Evolutionary conservation across 208 protist species (phyloP).

Genomic region (Sergeia podlipaevii): DNA sequence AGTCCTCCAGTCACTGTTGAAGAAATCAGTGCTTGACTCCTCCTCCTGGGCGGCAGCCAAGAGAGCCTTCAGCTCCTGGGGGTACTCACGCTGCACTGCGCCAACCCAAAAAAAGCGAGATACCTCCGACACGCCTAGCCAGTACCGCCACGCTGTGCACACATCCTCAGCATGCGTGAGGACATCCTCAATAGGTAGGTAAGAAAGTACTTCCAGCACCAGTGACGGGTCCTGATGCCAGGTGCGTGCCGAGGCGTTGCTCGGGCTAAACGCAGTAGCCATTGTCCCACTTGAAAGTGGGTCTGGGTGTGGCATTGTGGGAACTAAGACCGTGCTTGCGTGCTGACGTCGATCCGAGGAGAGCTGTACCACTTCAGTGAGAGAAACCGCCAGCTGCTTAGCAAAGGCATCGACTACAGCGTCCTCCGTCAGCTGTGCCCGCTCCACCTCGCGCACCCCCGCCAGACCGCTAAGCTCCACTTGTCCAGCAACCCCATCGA

Average conservation of each 20-base stretch:
- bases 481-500: constrained; percentile 35
- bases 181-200: constrained; percentile 44
- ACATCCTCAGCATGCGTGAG: constrained; percentile 58
- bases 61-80: constrained; percentile 27
- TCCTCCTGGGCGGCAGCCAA: constrained; percentile 33
- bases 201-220: constrained; percentile 61
- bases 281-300: not conserved
- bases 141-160: constrained; percentile 54
- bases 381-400: constrained; percentile 18
- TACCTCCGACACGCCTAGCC: constrained; percentile 37
- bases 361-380: too few species aligned
- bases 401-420: constrained; percentile 44
- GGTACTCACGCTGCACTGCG: constrained; percentile 74
- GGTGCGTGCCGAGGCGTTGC: not conserved
- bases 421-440: constrained; percentile 32
- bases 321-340: too few species aligned
- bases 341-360: constrained; percentile 6
- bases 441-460: constrained; percentile 27
- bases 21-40: constrained; percentile 33
- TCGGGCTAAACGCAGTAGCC: not conserved
- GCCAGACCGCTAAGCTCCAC: constrained; percentile 32
- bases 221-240: constrained; percentile 32
- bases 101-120: constrained; percentile 69
- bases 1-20: constrained; percentile 64
- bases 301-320: not conserved